Evolutionary conservation across 169 alveolate genomes (phyloP).

Genomic region (Cryptosporidium canis): DNA sequence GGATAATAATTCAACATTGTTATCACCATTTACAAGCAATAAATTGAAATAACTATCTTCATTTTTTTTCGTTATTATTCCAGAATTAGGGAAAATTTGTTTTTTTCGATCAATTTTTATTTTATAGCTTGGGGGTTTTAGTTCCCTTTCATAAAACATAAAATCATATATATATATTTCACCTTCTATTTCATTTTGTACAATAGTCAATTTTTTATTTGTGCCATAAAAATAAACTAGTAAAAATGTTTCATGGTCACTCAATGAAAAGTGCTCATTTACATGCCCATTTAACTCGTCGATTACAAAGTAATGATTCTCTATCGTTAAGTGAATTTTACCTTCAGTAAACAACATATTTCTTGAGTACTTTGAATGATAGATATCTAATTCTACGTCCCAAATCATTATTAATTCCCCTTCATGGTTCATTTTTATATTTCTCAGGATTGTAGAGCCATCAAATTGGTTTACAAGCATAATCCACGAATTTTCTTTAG

Average conservation of each 20-base stretch:
- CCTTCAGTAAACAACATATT: neutral
- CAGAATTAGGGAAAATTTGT: slow-evolving; percentile 11
- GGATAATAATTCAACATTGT: neutral
- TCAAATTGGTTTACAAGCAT: slow-evolving; percentile 6
- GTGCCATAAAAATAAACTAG: neutral
- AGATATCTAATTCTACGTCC: slow-evolving; percentile 14
- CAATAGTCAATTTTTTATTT: neutral
- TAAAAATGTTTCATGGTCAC: neutral
- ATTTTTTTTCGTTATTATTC: neutral
- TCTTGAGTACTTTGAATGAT: neutral
- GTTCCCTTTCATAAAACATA: neutral
- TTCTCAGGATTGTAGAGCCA: neutral
- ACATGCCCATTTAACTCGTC: slow-evolving; percentile 4
- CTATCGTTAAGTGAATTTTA: neutral
- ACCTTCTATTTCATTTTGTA: neutral
- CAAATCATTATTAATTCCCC: neutral
- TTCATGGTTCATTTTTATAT: neutral
- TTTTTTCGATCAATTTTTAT: neutral
- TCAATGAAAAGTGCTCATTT: neutral
- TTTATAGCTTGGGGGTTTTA: neutral
- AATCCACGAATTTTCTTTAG: neutral
- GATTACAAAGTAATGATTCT: neutral
- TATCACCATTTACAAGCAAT: neutral
- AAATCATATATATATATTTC: neutral
- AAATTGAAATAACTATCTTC: neutral